Evolutionary conservation across 2,329 filamentous ascomycete genomes (phyloP), one percentile per base, ranked within the genome.

Genomic region (Alternaria ethzedia): DNA sequence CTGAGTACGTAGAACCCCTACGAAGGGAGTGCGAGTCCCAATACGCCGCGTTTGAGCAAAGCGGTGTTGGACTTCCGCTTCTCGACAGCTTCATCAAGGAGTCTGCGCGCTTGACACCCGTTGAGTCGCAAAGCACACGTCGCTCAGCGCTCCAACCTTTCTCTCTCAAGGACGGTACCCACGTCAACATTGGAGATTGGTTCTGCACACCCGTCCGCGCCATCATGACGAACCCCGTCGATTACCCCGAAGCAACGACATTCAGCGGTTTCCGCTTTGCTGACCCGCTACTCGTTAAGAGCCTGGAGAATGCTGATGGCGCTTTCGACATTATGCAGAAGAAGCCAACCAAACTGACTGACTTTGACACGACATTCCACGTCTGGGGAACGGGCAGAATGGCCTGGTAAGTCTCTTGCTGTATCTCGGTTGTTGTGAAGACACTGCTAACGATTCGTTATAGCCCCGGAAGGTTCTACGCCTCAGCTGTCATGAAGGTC

Each of bases 31-130:
- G 65, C 49, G 45, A 68, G 32, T 57, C 58, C 5, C 60, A 63
- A 46, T 68, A 68, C 28, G 52, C 61, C n/a, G 64, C 54, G 8
- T 70, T 70, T 23, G 68, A 69, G 51, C 60, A 41, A 55, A 51
- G 36, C 21, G 61, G 58, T 44, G 54, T 54, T 2, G 68, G 65
- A 5, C 58, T 72, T 9, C 70, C 70, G 1, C 64, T 71, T 7
- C 60, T 72, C n/a, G 70, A 72, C 36, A 71, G 68, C 50, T 72
- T 72, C 20, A 65, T 72, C 41, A 69, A 69, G 55, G 70, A 72
- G 45, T 68, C 65, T 44, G 62, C 66, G 5, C 62, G 70, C 12
- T 26, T 70, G 47, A 70, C 62, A 13, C 70, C 70, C 13, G 63
- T 70, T 11, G 68, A 71, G 23, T 67, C 65, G 13, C 51, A 66